Base-by-base conservation (phyloP, 345 rosid genomes). In the Citrus cavaleriei region DNA sequence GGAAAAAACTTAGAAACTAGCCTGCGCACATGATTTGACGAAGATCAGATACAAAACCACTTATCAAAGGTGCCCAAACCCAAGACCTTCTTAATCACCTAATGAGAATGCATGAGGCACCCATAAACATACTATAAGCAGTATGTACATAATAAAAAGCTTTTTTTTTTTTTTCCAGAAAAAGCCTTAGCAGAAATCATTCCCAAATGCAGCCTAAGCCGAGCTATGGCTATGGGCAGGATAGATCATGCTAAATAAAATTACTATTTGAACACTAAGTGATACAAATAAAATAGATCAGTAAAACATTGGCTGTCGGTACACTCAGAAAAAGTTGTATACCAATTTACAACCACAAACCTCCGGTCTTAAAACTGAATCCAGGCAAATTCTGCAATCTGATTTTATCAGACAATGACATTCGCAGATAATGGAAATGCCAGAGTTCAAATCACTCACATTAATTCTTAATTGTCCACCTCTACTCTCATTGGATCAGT, bases 361-460 rank as follows among this genome's bases (percentile, higher is more conserved):
- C 70, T 28, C 70, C 4, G 27, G 22, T 70, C 38, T 55, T 28
- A 62, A 13, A 54, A 51, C 46, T 30, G 35, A 68, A 25, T 42
- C 35, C 62, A 32, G 37, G 22, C 42, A 59, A 62, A 38, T 22
- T 64, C 35, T 8, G 54, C 25, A 19, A 32, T 40, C 51, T 6
- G 66, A 18, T 25, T 16, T 24, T 28, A 61, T 64, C 18, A 57
- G 18, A 71, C 21, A 71, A 22, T 25, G 27, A 32, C 55, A 60
- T 18, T 30, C 16, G 22, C 69, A 71, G 61, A 78, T 46, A 35
- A 65, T 25, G 62, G 24, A 69, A 38, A 73, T 51, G 54, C 35
- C 73, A 40, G 28, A 67, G 24, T 70, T 70, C 65, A 73, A 70
- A 68, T 18, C 40, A 69, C 24, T 63, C 58, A 68, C 57, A 60